Percentiles rank a stretch among this genome's conserved stretches.
Conservation (phyloP, 129 eudicot species). For the Flaveria trinervia region DNA sequence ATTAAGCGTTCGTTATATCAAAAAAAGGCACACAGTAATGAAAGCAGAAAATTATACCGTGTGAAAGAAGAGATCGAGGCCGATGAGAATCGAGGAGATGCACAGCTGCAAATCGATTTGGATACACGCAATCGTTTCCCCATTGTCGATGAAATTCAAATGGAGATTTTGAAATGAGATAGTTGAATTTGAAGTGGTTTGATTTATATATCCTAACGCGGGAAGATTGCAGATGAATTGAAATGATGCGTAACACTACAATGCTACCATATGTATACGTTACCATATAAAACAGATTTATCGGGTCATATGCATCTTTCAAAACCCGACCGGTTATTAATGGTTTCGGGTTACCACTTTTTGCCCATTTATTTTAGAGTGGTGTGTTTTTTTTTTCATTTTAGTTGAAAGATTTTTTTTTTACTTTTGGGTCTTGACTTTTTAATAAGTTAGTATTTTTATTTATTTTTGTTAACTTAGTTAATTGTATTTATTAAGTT, state of each 20-base stretch:
- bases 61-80: conserved; percentile 47
- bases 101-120: conserved; percentile 70
- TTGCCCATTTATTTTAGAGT: background rate
- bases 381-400: too few species aligned
- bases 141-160: conserved; percentile 43
- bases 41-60: conserved; percentile 39
- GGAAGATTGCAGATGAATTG: conserved; percentile 25
- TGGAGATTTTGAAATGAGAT: conserved; percentile 23
- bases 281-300: background rate
- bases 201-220: conserved; percentile 28
- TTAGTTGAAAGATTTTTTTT: too few species aligned
- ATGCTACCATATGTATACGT: background rate
- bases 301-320: conserved; percentile 7
- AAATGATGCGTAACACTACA: background rate
- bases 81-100: conserved; percentile 62
- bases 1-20: conserved; percentile 7
- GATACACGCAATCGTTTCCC: conserved; percentile 77
- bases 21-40: background rate
- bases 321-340: conserved; percentile 10
- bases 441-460: too few species aligned
- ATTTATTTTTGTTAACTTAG: too few species aligned
- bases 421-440: too few species aligned
- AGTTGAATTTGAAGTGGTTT: conserved; percentile 6
- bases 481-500: too few species aligned
- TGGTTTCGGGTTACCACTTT: background rate